These are phyloP conservation scores for Lepiota brunneoincarnata DNA, from an alignment of 768 basidiomycete genomes.

Conservation along the genomic window DNA sequence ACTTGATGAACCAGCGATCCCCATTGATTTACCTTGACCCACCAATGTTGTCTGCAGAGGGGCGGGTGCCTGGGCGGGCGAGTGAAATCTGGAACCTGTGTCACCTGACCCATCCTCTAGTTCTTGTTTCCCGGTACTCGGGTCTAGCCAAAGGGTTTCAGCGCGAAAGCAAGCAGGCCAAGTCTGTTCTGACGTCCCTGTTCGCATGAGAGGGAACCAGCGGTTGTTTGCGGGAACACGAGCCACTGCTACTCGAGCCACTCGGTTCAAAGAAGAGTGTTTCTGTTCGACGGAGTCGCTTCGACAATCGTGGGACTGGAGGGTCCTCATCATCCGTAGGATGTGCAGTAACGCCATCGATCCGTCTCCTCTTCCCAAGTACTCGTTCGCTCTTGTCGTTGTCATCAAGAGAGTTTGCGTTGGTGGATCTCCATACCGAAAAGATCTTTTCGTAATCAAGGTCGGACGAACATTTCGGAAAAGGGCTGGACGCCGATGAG, in stretches of 20 bases:
- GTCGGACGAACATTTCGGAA: background rate
- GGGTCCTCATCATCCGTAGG: background rate
- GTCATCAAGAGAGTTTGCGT: background rate
- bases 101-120: no score
- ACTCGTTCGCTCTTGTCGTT: background rate
- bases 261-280: background rate
- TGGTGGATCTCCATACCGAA: background rate
- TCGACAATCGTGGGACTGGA: background rate
- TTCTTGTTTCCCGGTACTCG: no score
- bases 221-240: background rate
- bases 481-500: background rate
- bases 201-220: no score
- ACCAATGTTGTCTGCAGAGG: no score
- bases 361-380: slow-evolving; percentile 1
- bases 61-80: no score
- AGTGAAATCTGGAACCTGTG: no score
- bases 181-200: no score
- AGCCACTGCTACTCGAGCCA: background rate
- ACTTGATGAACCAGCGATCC: background rate
- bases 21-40: no score
- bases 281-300: slow-evolving; percentile 8
- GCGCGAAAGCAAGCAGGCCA: no score
- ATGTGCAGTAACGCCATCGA: background rate
- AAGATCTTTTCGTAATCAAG: background rate
- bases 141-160: no score